Percentiles rank a stretch among this genome's conserved stretches.
These are phyloP conservation scores for Hsuehochloa calcarea DNA, from an alignment of 176 grass and related monocot species.

Conservation along the genomic window DNA sequence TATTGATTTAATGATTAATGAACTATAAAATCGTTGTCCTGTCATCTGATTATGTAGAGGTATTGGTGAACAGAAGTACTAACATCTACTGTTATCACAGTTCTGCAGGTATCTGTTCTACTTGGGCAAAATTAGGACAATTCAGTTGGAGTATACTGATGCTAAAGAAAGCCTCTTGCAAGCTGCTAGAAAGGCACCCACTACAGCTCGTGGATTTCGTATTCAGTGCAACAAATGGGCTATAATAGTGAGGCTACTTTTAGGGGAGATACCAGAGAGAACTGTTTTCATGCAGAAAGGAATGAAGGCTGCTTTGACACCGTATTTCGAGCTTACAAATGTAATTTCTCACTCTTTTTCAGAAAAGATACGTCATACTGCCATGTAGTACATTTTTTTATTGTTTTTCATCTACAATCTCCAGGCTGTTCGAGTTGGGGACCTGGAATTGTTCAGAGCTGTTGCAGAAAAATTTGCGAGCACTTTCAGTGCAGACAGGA, in stretches of 20 bases:
- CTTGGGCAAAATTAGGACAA: constrained; percentile 85
- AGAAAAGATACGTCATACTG: neutral
- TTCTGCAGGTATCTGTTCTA: constrained; percentile 90
- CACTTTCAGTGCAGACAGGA: constrained; percentile 75
- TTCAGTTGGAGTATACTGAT: constrained; percentile 89
- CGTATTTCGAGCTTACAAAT: constrained; percentile 91
- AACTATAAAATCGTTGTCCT: neutral
- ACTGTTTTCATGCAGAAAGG: constrained; percentile 93
- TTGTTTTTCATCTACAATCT: constrained; percentile 21
- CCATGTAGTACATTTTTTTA: neutral
- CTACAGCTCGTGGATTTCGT: constrained; percentile 68
- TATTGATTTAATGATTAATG: neutral
- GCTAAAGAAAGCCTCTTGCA: constrained; percentile 89
- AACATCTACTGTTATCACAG: constrained; percentile 35
- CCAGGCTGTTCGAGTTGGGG: constrained; percentile 80
- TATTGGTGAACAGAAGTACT: constrained; percentile 3
- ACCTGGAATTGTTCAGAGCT: constrained; percentile 74
- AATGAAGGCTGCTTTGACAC: constrained; percentile 72
- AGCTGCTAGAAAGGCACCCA: constrained; percentile 77
- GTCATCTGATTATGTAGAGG: constrained; percentile 6
- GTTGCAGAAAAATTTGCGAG: constrained; percentile 68
- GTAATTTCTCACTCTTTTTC: constrained; percentile 29
- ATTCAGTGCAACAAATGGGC: constrained; percentile 89
- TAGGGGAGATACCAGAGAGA: constrained; percentile 80
- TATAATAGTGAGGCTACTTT: constrained; percentile 62